Evolutionary conservation across 1,139 yeast genomes (phyloP), one percentile per base, ranked within the genome.

Genomic region (Debaryomyces sp.): DNA sequence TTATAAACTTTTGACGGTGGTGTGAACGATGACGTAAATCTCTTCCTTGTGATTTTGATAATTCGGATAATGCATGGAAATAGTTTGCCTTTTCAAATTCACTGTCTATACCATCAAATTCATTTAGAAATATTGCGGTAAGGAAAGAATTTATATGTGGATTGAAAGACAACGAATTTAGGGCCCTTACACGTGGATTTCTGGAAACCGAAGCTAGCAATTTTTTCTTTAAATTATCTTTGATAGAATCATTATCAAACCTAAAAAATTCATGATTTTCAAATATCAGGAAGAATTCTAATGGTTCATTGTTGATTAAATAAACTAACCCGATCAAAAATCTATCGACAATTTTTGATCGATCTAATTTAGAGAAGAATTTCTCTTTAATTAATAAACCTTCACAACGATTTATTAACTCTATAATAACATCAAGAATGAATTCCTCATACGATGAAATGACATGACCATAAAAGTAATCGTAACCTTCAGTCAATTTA

Each of bases 261-360:
- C 54, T 56, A 43, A 60, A 58, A 15, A 53, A 50, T n/a, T 57
- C 57, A 40, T 56, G 54, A 23, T 50, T 44, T 32, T 59, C 55
- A 49, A 71, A 70, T 2, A 60, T 55, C 3, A 57, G 50, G 46
- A 54, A 62, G 47, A 68, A 70, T 35, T 59, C 52, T 41, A 50
- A 44, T 2, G 67, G 58, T 18, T 69, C 67, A 46, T 64, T 59
- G 44, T 68, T 72, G 27, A 68, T 61, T 50, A 72, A 62, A 49
- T 66, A 58, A 5, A 72, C 62, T 36, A 76, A 55, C 2, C 79
- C 80, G 30, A 63, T 60, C 45, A 76, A 65, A 44, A 71, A 67
- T 32, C 60, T 54, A 46, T 69, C 67, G 15, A 70, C 54, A 8
- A 54, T 50, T 41, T 45, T 56, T 3, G 56, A 37, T 5, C 40